Evolutionary conservation across 2,329 filamentous ascomycete genomes (phyloP), one percentile per base, ranked within the genome.

Genomic region (Colletotrichum spaethianum): DNA sequence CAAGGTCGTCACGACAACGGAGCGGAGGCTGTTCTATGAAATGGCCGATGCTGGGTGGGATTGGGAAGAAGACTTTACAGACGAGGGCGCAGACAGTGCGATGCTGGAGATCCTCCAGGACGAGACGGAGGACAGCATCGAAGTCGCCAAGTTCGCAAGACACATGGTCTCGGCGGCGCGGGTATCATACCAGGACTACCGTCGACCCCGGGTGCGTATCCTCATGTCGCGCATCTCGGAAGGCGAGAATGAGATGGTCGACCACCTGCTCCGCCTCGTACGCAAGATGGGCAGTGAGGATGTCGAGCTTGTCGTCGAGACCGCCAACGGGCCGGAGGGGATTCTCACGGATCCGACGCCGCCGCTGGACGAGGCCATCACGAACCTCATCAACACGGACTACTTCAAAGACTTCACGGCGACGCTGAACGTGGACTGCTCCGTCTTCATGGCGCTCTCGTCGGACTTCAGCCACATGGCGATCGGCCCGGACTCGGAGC

Each of bases 41-140:
- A 81, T 85, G 83, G 78, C 79, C 3, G 82, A 83, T 56, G 78
- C 77, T n/a, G 83, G 83, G 4, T 84, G 83, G 83, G 77, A 77
- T 8, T 85, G 83, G 83, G 83, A 81, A 7, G 80, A 82, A 8
- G 74, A 77, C 5, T 68, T 75, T 6, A 78, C 80, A 9, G 71
- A 75, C 38, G 78, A 79, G 8, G 82, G 83, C 60, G 82, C 79
- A 77, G 79, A 80, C 11, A 80, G 82, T 61, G 74, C 78, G 0
- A 77, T 79, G 2, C 73, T 84, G 63, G 80, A 79, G 2, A 14
- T 71, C 6, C n/a, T 74, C 9, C 28, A 12, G 46, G 72, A 74
- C 33, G 72, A 72, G 31, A 57, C 36, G 26, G 70, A 73, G 12
- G 70, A 57, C 16, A 66, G 70, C 38, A 71, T 76, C 59, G 75